These are phyloP conservation scores for Mastigamoeba balamuthi DNA, from an alignment of 78 protist genomes.

Conservation along the genomic window DNA sequence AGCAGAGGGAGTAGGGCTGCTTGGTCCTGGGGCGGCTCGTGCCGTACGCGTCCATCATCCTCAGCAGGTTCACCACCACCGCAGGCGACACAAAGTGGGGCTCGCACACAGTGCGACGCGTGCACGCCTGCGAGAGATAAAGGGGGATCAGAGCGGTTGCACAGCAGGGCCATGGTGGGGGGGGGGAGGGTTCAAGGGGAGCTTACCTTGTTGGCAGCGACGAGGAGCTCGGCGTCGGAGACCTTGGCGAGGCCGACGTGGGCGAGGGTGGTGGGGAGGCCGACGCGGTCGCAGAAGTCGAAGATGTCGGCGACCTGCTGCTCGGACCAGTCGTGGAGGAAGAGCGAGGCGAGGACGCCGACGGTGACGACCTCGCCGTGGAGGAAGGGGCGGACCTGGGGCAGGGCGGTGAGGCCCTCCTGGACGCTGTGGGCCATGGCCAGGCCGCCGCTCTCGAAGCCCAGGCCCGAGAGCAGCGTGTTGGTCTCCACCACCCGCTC, in stretches of 20 bases:
- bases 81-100: no score
- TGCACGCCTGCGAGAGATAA: no score
- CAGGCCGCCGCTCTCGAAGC: neutral
- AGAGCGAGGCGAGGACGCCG: neutral
- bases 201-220: neutral
- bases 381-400: neutral
- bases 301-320: neutral
- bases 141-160: no score
- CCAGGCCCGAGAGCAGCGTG: neutral
- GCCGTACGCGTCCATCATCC: no score
- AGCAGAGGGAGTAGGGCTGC: no score
- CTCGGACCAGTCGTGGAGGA: neutral
- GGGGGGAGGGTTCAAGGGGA: no score
- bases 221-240: neutral
- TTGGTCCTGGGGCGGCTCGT: no score
- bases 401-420: neutral
- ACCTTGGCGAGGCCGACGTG: neutral
- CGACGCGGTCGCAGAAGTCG: neutral
- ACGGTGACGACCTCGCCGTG: neutral
- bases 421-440: neutral
- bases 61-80: no score
- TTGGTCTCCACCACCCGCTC: neutral
- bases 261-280: neutral
- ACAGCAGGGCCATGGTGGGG: no score
- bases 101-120: no score